These are phyloP conservation scores for Lactarius pseudohatsudake DNA, from an alignment of 768 basidiomycete species.

Conservation along the genomic window DNA sequence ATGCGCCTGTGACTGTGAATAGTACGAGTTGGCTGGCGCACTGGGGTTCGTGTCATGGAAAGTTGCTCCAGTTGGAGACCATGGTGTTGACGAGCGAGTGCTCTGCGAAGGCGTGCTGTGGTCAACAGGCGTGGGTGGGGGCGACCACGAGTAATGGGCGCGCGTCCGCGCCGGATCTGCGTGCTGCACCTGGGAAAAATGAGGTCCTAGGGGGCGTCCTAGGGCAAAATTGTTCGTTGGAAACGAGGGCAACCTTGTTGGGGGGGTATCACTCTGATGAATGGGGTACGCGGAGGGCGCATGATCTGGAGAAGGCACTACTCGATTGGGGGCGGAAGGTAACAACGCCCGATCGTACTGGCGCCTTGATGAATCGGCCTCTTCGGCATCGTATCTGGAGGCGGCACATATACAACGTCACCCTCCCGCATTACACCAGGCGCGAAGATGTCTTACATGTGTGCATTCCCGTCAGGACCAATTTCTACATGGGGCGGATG, in stretches of 20 bases:
- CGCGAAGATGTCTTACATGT: slow-evolving; percentile 46
- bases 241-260: not conserved
- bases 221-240: slow-evolving; percentile 5
- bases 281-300: slow-evolving; percentile 16
- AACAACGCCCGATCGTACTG: slow-evolving; percentile 22
- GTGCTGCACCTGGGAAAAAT: slow-evolving; percentile 10
- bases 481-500: slow-evolving; percentile 79
- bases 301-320: slow-evolving; percentile 16
- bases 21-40: slow-evolving; percentile 7
- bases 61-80: slow-evolving; percentile 6
- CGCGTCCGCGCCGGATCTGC: slow-evolving; percentile 7
- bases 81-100: slow-evolving; percentile 7
- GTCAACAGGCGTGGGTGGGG: slow-evolving; percentile 17
- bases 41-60: slow-evolving; percentile 5
- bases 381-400: slow-evolving; percentile 30
- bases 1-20: slow-evolving; percentile 16
- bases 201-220: slow-evolving; percentile 9
- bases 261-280: slow-evolving; percentile 13
- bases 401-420: slow-evolving; percentile 18
- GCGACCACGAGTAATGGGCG: slow-evolving; percentile 21
- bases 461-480: slow-evolving; percentile 65
- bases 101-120: slow-evolving; percentile 7
- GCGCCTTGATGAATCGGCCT: slow-evolving; percentile 29
- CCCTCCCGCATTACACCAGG: not conserved
- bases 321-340: slow-evolving; percentile 16